phyloP scores from a whole-genome alignment of 2,329 filamentous ascomycete species.

The Penicillium janthinellum region DNA sequence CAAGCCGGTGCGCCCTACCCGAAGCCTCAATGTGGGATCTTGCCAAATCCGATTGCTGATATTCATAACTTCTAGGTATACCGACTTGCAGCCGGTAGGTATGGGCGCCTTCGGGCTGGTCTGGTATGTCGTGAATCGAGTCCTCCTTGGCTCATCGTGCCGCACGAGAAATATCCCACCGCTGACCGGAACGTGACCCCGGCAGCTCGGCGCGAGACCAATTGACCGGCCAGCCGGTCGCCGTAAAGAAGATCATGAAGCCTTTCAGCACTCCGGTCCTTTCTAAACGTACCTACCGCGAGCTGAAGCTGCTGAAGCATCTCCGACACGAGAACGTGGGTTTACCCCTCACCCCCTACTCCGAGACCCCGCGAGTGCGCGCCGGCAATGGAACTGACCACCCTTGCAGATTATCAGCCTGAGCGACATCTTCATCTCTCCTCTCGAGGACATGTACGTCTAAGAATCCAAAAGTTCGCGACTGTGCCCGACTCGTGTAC shows the following conservation, averaged over 20 bases:
- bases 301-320: slow-evolving; percentile 96
- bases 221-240: slow-evolving; percentile 93
- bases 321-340: slow-evolving; percentile 90
- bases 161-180: not conserved
- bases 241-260: slow-evolving; percentile 99
- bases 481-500: not conserved
- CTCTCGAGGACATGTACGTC: slow-evolving; percentile 92
- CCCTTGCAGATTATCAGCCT: slow-evolving; percentile 81
- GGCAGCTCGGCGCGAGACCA: slow-evolving; percentile 92
- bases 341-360: slow-evolving; percentile 15
- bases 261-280: slow-evolving; percentile 99
- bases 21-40: not conserved
- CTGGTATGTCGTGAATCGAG: slow-evolving; percentile 65
- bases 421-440: slow-evolving; percentile 99
- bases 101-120: slow-evolving; percentile 99
- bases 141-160: slow-evolving; percentile 5
- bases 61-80: slow-evolving; percentile 66
- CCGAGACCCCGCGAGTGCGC: not conserved
- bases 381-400: slow-evolving; percentile 16
- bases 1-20: slow-evolving; percentile 71
- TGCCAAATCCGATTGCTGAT: not conserved
- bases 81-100: slow-evolving; percentile 95
- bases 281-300: slow-evolving; percentile 95
- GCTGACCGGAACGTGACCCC: slow-evolving; percentile 20
- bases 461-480: not conserved